Evolutionary conservation across 2,329 filamentous ascomycete genomes (phyloP), one percentile per base, ranked within the genome.

Genomic region (Sphaerulina musiva): DNA sequence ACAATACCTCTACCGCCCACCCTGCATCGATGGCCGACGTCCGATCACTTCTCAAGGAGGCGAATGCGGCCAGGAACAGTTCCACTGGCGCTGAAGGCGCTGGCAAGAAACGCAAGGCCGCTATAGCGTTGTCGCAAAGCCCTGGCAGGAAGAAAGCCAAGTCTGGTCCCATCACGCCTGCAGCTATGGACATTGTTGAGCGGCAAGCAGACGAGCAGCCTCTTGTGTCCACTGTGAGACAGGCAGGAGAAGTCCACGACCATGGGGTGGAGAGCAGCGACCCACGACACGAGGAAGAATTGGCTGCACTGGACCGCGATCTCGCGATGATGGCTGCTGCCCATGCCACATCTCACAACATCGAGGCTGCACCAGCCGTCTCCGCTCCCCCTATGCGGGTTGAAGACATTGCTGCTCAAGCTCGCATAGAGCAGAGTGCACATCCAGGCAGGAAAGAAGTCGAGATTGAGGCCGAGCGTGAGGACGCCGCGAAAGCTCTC

Each of bases 261-360:
- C 4, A 53, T 26, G 54, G 48, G 31, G 31, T 39, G 49, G 54
- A 52, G 12, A 46, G 59, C 10, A 59, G 62, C 17, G 58, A 58
- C 3, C 51, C 56, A 17, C 14, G 14, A 31, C 62, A 64, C 51
- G 42, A 51, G 4, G 61, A 43, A 20, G 72, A 73, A 40, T 72
- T 88, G 7, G 83, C 87, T 1, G 87, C 88, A 7, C 95, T 95
- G 67, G 86, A 95, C 68, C 86, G 87, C 2, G 88, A 95, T 51
- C 83, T 95, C 52, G 85, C 83, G 6, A 60, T 59, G 14, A 53
- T 67, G 46, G 66, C 68, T 50, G 51, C 56, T n/a, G 54, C 46
- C 26, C 53, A 53, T 44, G 20, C 34, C 12, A 36, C 34, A n/a
- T 10, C 9, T 5, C 12, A 10, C 34, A 36, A 10, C 3, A 9